Evolutionary conservation across 163 green algal genomes (phyloP).

Genomic region (Dunaliella salina): DNA sequence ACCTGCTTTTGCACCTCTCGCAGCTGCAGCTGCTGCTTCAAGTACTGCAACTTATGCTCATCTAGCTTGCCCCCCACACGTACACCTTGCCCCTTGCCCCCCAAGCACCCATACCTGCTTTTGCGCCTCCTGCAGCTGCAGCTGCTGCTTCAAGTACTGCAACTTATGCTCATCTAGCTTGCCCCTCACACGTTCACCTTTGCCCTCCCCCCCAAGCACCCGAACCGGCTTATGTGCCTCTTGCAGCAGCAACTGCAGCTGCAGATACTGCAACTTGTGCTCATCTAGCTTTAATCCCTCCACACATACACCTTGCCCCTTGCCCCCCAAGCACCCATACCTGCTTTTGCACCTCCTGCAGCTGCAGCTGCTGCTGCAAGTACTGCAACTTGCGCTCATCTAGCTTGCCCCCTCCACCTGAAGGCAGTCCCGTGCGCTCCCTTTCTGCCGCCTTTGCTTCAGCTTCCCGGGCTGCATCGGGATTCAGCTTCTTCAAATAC

Average conservation of each 20-base stretch:
- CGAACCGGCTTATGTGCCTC: no score
- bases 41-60: background rate
- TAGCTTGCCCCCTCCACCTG: background rate
- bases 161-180: background rate
- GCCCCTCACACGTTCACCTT: no score
- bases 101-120: no score
- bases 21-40: background rate
- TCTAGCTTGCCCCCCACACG: background rate
- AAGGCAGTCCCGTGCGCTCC: background rate
- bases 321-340: background rate
- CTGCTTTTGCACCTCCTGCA: background rate
- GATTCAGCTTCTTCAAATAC: slow-evolving; percentile 31
- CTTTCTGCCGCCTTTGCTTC: slow-evolving; percentile 3
- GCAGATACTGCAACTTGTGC: background rate
- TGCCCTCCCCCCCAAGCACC: no score
- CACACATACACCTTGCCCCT: no score
- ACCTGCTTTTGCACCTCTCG: background rate
- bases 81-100: no score
- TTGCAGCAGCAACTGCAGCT: background rate
- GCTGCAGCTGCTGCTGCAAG: background rate
- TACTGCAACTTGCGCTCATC: background rate
- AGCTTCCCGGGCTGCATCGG: slow-evolving; percentile 16
- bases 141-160: background rate
- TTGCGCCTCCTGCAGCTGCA: background rate
- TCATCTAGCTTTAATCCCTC: background rate